Conservation (phyloP, 495 filamentous ascomycete species). For the Neurospora sp. region DNA sequence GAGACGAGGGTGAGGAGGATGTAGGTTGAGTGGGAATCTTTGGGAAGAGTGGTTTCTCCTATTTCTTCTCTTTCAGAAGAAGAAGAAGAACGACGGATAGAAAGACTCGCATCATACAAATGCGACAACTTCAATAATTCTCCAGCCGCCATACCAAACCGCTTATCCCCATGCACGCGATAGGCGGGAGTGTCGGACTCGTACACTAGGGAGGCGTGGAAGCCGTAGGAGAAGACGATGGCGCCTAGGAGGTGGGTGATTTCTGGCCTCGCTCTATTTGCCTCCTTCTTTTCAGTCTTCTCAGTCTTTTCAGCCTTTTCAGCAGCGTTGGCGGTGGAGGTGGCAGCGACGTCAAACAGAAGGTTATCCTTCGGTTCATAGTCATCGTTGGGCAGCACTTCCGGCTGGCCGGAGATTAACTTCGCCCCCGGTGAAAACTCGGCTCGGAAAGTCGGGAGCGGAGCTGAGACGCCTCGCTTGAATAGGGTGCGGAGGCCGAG, state of each 20-base stretch:
- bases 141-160: constrained; percentile 75
- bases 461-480: constrained; percentile 28
- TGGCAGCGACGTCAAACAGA: background rate
- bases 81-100: constrained; percentile 6
- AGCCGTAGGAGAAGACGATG: constrained; percentile 77
- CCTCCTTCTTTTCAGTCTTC: too few species aligned
- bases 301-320: too few species aligned
- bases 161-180: constrained; percentile 58
- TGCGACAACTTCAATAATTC: constrained; percentile 60
- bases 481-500: constrained; percentile 50
- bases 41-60: too few species aligned
- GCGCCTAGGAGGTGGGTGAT: constrained; percentile 51
- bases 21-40: constrained; percentile 38
- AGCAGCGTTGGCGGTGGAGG: background rate
- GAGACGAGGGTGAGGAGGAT: constrained; percentile 64
- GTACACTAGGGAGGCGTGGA: constrained; percentile 79
- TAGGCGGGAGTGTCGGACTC: constrained; percentile 76
- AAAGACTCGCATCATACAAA: constrained; percentile 54
- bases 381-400: constrained; percentile 9
- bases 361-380: background rate
- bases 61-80: too few species aligned
- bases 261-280: too few species aligned
- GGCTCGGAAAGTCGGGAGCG: constrained; percentile 47
- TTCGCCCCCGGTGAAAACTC: constrained; percentile 57
- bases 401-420: constrained; percentile 36